phyloP scores from a whole-genome alignment of 495 filamentous ascomycete species.

The Penicillium pulvis region DNA sequence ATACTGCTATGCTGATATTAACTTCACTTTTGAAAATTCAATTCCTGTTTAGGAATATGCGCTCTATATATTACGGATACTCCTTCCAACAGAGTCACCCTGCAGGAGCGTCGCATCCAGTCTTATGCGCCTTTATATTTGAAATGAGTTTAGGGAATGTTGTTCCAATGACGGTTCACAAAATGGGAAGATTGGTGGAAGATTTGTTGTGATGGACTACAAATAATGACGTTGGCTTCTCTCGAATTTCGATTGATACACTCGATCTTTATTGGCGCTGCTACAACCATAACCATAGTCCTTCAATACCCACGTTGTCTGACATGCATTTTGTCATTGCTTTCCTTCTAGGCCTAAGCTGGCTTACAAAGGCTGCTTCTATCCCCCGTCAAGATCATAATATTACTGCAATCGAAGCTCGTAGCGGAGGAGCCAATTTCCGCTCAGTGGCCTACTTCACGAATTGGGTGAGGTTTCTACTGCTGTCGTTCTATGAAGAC shows the following conservation, averaged over 20 bases:
- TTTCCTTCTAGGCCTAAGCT: neutral
- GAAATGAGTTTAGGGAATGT: neutral
- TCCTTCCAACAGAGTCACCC: neutral
- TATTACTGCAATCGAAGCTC: constrained; percentile 18
- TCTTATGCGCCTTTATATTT: neutral
- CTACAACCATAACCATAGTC: neutral
- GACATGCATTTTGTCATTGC: neutral
- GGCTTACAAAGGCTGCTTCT: constrained; percentile 16
- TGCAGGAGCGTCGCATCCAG: neutral
- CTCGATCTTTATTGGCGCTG: neutral
- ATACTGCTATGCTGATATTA: neutral
- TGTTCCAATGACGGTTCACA: neutral
- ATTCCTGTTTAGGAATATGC: neutral
- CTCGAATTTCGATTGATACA: neutral
- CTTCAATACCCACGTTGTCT: neutral
- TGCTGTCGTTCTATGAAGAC: neutral
- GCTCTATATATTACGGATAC: neutral
- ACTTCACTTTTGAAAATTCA: neutral
- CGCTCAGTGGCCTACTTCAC: constrained; percentile 82
- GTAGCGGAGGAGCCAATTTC: constrained; percentile 42
- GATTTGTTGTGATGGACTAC: neutral
- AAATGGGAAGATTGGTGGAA: neutral
- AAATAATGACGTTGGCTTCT: constrained; percentile 10
- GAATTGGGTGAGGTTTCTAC: constrained; percentile 60
- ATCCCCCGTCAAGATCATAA: constrained; percentile 7